A percentile compares a stretch with the other conserved stretches of the same genome.
phyloP scores from a whole-genome alignment of 768 basidiomycete genomes.

The Tulasnella calospora region DNA sequence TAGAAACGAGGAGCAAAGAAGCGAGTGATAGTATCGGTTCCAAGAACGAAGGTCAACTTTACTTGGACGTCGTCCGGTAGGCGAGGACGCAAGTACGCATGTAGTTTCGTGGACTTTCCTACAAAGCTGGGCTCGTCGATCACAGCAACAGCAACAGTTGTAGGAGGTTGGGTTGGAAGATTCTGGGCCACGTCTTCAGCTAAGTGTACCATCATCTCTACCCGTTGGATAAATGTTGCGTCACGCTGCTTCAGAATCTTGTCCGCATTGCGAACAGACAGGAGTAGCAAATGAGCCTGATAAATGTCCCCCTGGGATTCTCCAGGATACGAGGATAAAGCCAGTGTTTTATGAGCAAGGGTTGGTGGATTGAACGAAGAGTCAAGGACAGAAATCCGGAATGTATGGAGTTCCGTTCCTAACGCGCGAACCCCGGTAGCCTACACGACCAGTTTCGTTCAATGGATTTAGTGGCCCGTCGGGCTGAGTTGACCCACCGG shows the following conservation, averaged over 20 bases:
- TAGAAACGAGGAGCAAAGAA: conserved; percentile 77
- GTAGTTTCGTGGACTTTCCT: conserved; percentile 63
- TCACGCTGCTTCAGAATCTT: conserved; percentile 67
- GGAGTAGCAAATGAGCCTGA: conserved; percentile 69
- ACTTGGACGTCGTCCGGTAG: neutral
- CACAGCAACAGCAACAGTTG: conserved; percentile 70
- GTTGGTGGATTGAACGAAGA: conserved; percentile 94
- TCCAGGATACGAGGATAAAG: conserved; percentile 33
- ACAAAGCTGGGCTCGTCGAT: conserved; percentile 87
- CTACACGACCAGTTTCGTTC: neutral
- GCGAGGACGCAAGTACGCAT: conserved; percentile 43
- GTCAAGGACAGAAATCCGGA: conserved; percentile 73
- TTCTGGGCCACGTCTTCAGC: conserved; percentile 41
- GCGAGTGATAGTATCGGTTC: conserved; percentile 79
- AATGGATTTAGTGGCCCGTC: neutral
- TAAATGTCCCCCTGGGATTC: conserved; percentile 38
- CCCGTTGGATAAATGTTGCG: conserved; percentile 67
- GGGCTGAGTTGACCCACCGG: neutral
- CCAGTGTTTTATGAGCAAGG: conserved; percentile 73
- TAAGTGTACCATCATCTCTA: conserved; percentile 82
- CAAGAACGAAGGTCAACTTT: conserved; percentile 63
- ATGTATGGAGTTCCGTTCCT: conserved; percentile 28
- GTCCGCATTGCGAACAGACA: conserved; percentile 84
- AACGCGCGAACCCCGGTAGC: neutral
- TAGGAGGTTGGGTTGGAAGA: neutral